phyloP scores from a whole-genome alignment of 768 basidiomycete genomes.

The Boletus sp. region DNA sequence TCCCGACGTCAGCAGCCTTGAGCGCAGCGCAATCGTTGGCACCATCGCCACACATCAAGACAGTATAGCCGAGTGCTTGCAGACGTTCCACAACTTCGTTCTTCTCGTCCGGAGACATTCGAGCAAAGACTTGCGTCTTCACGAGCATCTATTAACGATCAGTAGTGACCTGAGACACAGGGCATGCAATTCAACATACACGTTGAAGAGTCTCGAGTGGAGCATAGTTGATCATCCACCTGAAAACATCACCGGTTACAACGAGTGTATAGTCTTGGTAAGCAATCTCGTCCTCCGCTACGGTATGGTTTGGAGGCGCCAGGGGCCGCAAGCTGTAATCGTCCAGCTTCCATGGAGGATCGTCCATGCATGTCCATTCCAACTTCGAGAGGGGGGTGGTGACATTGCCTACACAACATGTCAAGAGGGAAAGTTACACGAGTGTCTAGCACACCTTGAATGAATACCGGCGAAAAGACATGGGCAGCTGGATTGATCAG shows the following conservation, averaged over 20 bases:
- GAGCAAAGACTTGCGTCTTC: slow-evolving; percentile 92
- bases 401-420: slow-evolving; percentile 47
- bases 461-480: slow-evolving; percentile 82
- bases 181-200: slow-evolving; percentile 38
- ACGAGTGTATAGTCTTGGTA: slow-evolving; percentile 90
- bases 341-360: slow-evolving; percentile 81
- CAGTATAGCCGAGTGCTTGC: slow-evolving; percentile 91
- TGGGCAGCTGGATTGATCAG: slow-evolving; percentile 86
- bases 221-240: slow-evolving; percentile 97
- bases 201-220: slow-evolving; percentile 92
- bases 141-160: slow-evolving; percentile 81
- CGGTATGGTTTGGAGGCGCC: slow-evolving; percentile 64
- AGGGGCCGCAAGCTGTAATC: slow-evolving; percentile 83
- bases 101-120: slow-evolving; percentile 99
- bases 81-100: slow-evolving; percentile 96
- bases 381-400: slow-evolving; percentile 57
- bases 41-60: slow-evolving; percentile 98
- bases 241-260: slow-evolving; percentile 92
- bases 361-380: slow-evolving; percentile 93
- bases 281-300: slow-evolving; percentile 69
- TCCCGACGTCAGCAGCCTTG: slow-evolving; percentile 97
- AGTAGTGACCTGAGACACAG: neutral
- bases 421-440: neutral
- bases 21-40: slow-evolving; percentile 98
- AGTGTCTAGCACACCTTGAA: slow-evolving; percentile 48